These are phyloP conservation scores for Scheffersomyces quercinus DNA, from an alignment of 1,139 yeast genomes.

Conservation along the genomic window DNA sequence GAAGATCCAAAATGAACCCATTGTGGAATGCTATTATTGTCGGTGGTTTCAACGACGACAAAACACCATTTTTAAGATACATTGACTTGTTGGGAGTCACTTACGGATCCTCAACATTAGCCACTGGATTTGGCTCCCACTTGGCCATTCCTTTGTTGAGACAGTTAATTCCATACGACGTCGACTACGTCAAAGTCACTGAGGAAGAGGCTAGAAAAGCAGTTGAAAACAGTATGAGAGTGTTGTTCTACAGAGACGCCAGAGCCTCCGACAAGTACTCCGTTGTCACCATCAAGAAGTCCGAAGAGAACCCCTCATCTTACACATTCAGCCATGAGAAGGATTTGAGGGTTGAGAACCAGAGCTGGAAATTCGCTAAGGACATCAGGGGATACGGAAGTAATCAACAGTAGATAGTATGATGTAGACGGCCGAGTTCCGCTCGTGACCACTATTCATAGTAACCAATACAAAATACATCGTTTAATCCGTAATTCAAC, in stretches of 20 bases:
- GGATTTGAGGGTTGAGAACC: conserved; percentile 64
- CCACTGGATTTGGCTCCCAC: conserved; percentile 97
- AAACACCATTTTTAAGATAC: conserved; percentile 71
- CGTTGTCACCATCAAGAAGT: conserved; percentile 71
- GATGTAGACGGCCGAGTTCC: too few relatives aligned
- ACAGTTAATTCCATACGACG: conserved; percentile 76
- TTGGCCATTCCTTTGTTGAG: conserved; percentile 91
- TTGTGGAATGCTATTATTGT: conserved; percentile 94
- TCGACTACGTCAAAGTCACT: conserved; percentile 65
- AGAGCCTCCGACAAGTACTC: conserved; percentile 86
- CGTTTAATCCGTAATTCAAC: too few relatives aligned
- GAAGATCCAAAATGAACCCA: conserved; percentile 94
- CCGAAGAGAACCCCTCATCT: conserved; percentile 19
- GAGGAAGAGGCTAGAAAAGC: conserved; percentile 76
- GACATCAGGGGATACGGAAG: conserved; percentile 90
- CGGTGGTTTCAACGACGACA: conserved; percentile 78
- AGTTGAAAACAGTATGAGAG: conserved; percentile 87
- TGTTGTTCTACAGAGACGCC: conserved; percentile 94
- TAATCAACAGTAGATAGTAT: conserved; percentile 26
- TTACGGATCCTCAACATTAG: conserved; percentile 83
- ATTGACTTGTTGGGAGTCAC: conserved; percentile 92
- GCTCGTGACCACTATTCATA: too few relatives aligned
- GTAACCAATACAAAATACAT: too few relatives aligned
- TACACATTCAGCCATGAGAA: conserved; percentile 57
- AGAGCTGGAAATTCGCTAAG: conserved; percentile 92